Evolutionary conservation across 768 basidiomycete genomes (phyloP).

Genomic region (Rhodotorula sphaerocarpa): DNA sequence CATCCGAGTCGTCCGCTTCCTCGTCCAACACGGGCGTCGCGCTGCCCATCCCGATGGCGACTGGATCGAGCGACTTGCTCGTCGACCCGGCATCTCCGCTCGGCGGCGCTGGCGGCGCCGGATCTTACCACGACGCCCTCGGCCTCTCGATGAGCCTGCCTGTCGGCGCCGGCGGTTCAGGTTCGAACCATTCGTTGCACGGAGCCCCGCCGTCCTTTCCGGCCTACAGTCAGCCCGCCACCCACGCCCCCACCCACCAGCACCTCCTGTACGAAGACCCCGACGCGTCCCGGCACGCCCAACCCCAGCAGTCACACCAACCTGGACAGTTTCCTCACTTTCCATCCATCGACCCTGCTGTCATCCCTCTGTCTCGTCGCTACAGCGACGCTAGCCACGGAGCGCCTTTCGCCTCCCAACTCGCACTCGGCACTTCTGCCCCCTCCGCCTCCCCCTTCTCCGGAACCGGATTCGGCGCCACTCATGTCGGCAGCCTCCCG

Average conservation of each 20-base stretch:
- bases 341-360: constrained; percentile 22
- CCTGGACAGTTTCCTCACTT: background rate
- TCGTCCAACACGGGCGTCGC: background rate
- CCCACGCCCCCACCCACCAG: background rate
- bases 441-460: constrained; percentile 5
- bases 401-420: constrained; percentile 16
- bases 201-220: constrained; percentile 22
- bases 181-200: constrained; percentile 2
- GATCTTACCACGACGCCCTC: background rate
- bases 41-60: background rate
- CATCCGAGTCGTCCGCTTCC: background rate
- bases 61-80: background rate
- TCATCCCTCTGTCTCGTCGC: constrained; percentile 26
- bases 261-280: background rate
- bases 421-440: background rate
- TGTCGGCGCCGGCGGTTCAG: constrained; percentile 6
- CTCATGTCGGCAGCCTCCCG: too few relatives aligned
- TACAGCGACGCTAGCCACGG: constrained; percentile 26
- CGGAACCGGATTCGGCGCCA: background rate
- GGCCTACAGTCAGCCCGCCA: constrained; percentile 23
- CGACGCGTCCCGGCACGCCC: too few relatives aligned
- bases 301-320: too few relatives aligned
- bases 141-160: constrained; percentile 11
- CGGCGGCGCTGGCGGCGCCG: background rate
- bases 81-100: too few relatives aligned